A percentile compares a stretch with the other conserved stretches of the same genome.
These are phyloP conservation scores for Pilasporangium apinafurcum DNA, from an alignment of 352 stramenopile species.

Conservation along the genomic window DNA sequence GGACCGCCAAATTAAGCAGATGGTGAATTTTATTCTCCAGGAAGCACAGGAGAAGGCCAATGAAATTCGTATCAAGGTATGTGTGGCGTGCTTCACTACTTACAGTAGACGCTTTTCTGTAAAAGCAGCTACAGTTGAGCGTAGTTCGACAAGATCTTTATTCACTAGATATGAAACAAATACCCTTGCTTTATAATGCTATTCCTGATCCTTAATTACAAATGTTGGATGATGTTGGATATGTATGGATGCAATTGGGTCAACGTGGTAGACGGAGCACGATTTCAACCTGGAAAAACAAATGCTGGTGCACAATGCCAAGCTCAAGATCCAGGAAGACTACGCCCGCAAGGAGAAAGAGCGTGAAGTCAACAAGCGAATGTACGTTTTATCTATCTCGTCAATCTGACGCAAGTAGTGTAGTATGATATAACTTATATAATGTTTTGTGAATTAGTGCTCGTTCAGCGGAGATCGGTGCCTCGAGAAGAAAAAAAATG, in stretches of 20 bases:
- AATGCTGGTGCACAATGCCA: slow-evolving; percentile 97
- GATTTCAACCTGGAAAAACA: slow-evolving; percentile 99
- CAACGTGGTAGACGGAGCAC: slow-evolving; percentile 94
- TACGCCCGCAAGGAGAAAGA: slow-evolving; percentile 98
- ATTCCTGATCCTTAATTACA: too few relatives aligned
- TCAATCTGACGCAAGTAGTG: neutral
- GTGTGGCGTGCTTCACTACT: too few relatives aligned
- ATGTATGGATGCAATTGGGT: slow-evolving; percentile 1
- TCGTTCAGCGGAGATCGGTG: slow-evolving; percentile 91
- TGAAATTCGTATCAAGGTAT: slow-evolving; percentile 96
- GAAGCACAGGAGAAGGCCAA: slow-evolving; percentile 99
- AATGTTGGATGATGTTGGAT: too few relatives aligned
- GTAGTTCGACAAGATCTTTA: too few relatives aligned
- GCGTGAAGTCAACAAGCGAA: slow-evolving; percentile 92
- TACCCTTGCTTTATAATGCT: too few relatives aligned
- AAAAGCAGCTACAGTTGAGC: too few relatives aligned
- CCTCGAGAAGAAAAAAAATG: slow-evolving; percentile 97
- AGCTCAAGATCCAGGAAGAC: slow-evolving; percentile 97
- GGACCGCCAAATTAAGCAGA: slow-evolving; percentile 92
- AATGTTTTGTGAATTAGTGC: too few relatives aligned
- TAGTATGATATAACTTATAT: too few relatives aligned
- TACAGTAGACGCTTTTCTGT: too few relatives aligned
- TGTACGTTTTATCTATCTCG: slow-evolving; percentile 27
- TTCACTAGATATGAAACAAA: too few relatives aligned
- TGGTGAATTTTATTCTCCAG: slow-evolving; percentile 99